Base-by-base conservation (phyloP, 768 basidiomycete genomes). In the Psilocybe tampanensis region DNA sequence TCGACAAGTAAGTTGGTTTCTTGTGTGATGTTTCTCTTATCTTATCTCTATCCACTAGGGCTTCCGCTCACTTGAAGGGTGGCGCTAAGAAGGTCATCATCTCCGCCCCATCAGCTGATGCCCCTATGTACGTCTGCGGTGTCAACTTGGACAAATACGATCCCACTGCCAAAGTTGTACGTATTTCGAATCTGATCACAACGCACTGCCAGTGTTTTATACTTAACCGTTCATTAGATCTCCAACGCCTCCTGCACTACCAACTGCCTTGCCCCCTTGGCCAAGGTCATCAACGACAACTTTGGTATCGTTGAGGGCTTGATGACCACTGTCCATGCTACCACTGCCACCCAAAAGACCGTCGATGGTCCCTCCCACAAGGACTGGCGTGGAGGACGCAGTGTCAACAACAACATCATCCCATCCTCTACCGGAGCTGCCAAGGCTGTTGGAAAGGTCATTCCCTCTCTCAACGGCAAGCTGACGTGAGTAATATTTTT, bases 21-120 rank as follows among this genome's bases (percentile, higher is more conserved):
- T 43, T 43, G 42, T 19, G 21, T 32, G 24, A 54, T 22, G 36
- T 6, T 7, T 41, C 18, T 50, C 68, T 22, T n/a, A n/a, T 49
- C 36, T 41, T 21, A 53, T 15, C 55, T 11, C 60, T 68, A 19
- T 66, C 41, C 52, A 56, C 29, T 55, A 91, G 88, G 81, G 96
- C 96, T 54, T 81, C 82, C 47, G 88, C 86, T 64, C 96, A 99
- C 80, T 80, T 99, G 78, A 94, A 95, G 79, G 96, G 96, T 66
- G 96, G 96, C 73, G 96, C 96, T 70, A 98, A 98, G 88, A 99
- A 98, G 83, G 96, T 99, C 72, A 82, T 99, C 80, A 98, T 99
- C 85, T 96, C 95, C 63, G 96, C 96, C 45, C 96, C 96, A 64
- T 98, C 96, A n/a, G 84, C 93, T 29, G 93, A 95, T 72, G 94